Evolutionary conservation across 1,284 basidiomycete species (phyloP), one percentile per base, ranked within the genome.

Genomic region (Rhodotorula sp.): DNA sequence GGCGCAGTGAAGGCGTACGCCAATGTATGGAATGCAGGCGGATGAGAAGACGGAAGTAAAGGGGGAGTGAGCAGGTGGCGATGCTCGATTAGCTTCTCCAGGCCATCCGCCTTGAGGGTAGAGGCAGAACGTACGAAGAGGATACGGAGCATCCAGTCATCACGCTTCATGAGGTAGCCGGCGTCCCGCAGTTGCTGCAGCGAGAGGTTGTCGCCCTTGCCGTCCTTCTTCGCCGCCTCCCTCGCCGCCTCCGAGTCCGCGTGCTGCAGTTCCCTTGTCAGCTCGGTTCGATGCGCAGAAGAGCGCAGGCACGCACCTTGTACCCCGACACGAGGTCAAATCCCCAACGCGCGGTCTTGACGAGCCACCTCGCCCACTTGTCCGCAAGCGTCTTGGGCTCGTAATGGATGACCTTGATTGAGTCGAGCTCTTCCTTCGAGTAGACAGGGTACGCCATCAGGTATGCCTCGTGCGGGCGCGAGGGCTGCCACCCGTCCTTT

Each of bases 281-380:
- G 21, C 19, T 34, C n/a, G 0, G 19, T 15, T 32, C 15, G 2
- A 12, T 10, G 29, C 29, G 10, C 2, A 25, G 25, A 15, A 22
- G 21, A 2, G n/a, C 36, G 13, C 13, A 17, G 46, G 19, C 1
- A 46, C 70, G 32, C 37, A 72, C 73, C 67, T 89, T 90, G 84
- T 96, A 97, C 5, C 91, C 85, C 2, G 90, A 90, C 27, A 89
- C 87, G 41, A 91, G 66, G 80, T 95, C 92, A 79, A 94, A 78
- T 10, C 78, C 80, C 65, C 75, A 86, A 85, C 89, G 85, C 9
- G 86, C 79, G 2, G 89, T 57, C 67, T 81, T 85, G 53, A 93
- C 91, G 39, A 91, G 82, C 13, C 83, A 82, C 69, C 84, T 85
- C 0, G 92, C 92, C 55, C 91, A 60, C 80, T 88, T 90, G 82